phyloP scores from a whole-genome alignment of 305 asterid species.

The Solanum hybrid region DNA sequence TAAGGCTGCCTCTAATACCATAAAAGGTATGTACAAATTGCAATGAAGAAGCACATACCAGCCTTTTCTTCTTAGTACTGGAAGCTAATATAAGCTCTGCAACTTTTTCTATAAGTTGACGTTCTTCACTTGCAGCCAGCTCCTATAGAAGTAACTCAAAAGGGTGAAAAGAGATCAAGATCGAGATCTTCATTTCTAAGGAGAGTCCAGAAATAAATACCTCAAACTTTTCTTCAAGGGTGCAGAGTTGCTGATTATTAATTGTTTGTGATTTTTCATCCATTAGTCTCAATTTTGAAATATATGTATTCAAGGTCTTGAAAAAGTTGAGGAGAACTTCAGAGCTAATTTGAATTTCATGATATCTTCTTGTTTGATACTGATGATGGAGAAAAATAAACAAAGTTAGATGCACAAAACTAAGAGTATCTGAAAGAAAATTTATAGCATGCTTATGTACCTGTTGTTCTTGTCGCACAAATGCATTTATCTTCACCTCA shows the following conservation, averaged over 20 bases:
- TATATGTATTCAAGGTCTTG: constrained; percentile 25
- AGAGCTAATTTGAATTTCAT: constrained; percentile 33
- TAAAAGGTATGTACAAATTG: not conserved
- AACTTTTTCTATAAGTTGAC: constrained; percentile 3
- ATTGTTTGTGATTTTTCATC: constrained; percentile 3
- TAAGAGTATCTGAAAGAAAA: not conserved
- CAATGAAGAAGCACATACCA: constrained; percentile 1
- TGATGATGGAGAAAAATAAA: constrained; percentile 12
- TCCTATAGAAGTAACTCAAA: constrained; percentile 8
- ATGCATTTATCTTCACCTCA: constrained; percentile 19
- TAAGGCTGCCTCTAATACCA: not conserved
- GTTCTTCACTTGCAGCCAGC: constrained; percentile 12
- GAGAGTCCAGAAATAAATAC: not conserved
- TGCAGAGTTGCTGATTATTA: not conserved
- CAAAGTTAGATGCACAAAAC: not conserved
- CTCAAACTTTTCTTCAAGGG: constrained; percentile 8
- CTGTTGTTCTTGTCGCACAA: constrained; percentile 34
- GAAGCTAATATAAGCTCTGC: constrained; percentile 9
- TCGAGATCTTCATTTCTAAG: not conserved
- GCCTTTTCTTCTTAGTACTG: constrained; percentile 4
- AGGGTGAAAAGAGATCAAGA: not conserved
- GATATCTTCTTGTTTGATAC: constrained; percentile 30
- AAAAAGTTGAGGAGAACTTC: constrained; percentile 27
- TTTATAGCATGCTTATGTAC: constrained; percentile 11
- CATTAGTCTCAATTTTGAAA: constrained; percentile 4